Evolutionary conservation across 1,139 yeast genomes (phyloP).

Genomic region (Diutina ranongensis): DNA sequence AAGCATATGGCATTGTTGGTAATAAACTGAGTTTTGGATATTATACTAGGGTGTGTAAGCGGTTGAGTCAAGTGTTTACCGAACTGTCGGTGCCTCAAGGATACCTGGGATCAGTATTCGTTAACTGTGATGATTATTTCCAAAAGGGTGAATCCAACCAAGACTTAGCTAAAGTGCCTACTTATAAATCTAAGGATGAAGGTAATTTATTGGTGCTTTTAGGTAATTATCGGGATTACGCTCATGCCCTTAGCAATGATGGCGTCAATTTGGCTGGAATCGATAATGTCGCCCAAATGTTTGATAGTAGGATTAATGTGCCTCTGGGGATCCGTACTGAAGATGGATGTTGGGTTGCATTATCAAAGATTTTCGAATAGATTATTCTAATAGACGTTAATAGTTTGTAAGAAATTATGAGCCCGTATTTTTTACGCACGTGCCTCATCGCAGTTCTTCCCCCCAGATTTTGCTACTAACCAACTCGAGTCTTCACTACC

Average conservation of each 20-base stretch:
- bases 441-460: not conserved
- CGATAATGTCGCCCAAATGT: constrained; percentile 44
- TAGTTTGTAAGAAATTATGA: not conserved
- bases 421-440: not conserved
- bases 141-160: constrained; percentile 12
- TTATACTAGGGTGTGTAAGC: constrained; percentile 54
- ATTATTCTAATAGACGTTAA: not conserved
- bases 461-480: not conserved
- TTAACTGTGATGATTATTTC: constrained; percentile 57
- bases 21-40: constrained; percentile 61
- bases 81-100: constrained; percentile 59
- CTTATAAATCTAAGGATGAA: constrained; percentile 8
- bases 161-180: constrained; percentile 3
- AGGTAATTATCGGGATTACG: constrained; percentile 53
- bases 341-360: constrained; percentile 56
- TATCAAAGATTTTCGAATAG: constrained; percentile 14
- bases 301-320: constrained; percentile 50
- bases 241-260: constrained; percentile 30
- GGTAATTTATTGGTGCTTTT: constrained; percentile 42
- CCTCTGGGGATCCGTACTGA: constrained; percentile 54
- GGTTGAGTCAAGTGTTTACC: constrained; percentile 58
- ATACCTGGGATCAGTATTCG: constrained; percentile 54
- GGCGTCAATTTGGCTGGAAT: constrained; percentile 43
- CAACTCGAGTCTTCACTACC: not conserved
- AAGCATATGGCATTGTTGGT: constrained; percentile 59